Evolutionary conservation across 768 basidiomycete genomes (phyloP).

Genomic region (Tubosaeta sp.): DNA sequence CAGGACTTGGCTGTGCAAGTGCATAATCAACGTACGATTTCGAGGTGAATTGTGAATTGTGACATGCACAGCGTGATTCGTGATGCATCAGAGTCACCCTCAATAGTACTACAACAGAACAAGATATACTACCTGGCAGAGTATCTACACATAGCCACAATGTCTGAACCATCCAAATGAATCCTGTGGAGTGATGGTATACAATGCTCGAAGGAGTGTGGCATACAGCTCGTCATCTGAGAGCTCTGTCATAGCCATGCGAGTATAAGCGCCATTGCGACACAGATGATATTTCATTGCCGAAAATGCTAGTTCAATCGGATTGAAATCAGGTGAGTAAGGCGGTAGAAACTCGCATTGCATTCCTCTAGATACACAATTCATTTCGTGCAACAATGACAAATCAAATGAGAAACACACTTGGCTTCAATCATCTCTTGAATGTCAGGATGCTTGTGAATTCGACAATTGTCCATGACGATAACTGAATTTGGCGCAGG

Average conservation of each 20-base stretch:
- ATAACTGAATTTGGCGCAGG: neutral
- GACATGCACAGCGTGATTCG: neutral
- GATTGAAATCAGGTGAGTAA: slow-evolving; percentile 1
- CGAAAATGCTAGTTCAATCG: neutral
- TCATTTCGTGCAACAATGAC: neutral
- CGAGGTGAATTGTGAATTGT: neutral
- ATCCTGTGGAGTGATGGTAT: neutral
- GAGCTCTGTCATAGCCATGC: neutral
- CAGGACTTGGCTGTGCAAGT: no score
- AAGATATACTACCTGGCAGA: neutral
- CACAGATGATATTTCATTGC: neutral
- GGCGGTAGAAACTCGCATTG: neutral
- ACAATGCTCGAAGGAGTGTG: neutral
- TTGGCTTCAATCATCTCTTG: neutral
- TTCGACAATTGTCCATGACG: slow-evolving; percentile 5
- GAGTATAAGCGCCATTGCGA: neutral
- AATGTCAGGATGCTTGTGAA: slow-evolving; percentile 3
- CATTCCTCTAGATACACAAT: neutral
- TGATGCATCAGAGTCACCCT: neutral
- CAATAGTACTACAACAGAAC: neutral
- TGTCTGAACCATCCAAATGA: neutral
- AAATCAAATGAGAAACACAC: neutral
- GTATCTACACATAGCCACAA: neutral
- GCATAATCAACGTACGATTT: no score
- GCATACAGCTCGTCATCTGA: neutral